Evolutionary conservation across 1,284 basidiomycete species (phyloP), one percentile per base, ranked within the genome.

Genomic region (Cryptococcus sp.): DNA sequence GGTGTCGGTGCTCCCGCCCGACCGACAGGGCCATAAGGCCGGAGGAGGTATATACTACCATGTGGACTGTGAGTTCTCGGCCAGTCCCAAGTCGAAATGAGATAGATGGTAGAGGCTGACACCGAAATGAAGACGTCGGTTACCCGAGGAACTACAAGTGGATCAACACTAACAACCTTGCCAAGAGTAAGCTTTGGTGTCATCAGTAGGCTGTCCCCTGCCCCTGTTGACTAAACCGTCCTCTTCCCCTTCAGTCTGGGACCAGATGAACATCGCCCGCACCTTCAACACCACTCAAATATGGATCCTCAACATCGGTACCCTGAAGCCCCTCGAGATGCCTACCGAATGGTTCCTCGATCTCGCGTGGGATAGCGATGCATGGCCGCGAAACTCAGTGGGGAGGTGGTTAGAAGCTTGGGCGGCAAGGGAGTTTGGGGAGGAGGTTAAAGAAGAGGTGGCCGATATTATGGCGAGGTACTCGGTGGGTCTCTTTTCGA

Each of bases 31-130:
- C 8, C 82, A 84, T 62, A 77, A 85, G 46, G 80, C 81, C 0
- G 86, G 86, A 46, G 86, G 85, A 37, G 83, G 82, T 43, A 59
- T 87, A 2, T 87, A 87, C 68, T 87, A 86, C 67, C 85, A 86
- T 65, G 83, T 84, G 62, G 67, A 69, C 28, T 69, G 64, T 64
- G 36, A 62, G 64, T 49, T 43, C 9, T 21, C 38, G 18, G 28
- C 39, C 38, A 23, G 48, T 23, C 18, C 24, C n/a, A 8, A 37
- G 12, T 38, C 35, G 28, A 37, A 33, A 33, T 4, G 28, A 33
- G 9, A 33, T 9, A 33, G 28, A n/a, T n/a, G n/a, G n/a, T n/a
- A n/a, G n/a, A n/a, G n/a, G n/a, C 28, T 28, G 15, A 53, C 36
- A n/a, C 44, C 45, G 16, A 18, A 12, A 36, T 43, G n/a, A 35